Evolutionary conservation across 371 early-diverging fungal species (phyloP).

Genomic region (Basidiobolus meristosporus): DNA sequence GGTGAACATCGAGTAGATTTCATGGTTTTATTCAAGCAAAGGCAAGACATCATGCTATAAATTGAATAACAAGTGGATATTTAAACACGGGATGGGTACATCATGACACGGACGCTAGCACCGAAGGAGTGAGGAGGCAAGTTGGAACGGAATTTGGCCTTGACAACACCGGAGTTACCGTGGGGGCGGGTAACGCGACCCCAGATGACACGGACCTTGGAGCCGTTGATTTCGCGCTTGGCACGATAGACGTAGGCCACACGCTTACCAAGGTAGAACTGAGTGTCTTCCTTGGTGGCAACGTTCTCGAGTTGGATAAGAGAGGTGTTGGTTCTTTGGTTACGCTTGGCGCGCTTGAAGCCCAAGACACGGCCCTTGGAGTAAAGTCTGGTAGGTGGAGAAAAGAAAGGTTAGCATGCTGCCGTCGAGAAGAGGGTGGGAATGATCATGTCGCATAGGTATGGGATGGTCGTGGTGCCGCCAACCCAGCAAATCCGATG

Average conservation of each 20-base stretch:
- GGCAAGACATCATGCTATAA: no score
- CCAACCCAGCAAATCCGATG: no score
- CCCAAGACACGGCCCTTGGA: slow-evolving; percentile 91
- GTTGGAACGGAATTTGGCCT: slow-evolving; percentile 92
- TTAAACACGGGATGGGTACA: no score
- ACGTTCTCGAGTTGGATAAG: slow-evolving; percentile 89
- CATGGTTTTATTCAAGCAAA: no score
- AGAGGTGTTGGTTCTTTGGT: slow-evolving; percentile 74
- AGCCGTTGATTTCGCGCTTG: slow-evolving; percentile 75
- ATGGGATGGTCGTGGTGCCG: no score
- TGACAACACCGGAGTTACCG: slow-evolving; percentile 89
- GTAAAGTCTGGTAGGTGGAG: slow-evolving; percentile 64
- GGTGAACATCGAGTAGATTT: no score
- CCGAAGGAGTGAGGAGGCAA: slow-evolving; percentile 89
- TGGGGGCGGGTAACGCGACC: slow-evolving; percentile 88
- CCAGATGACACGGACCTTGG: slow-evolving; percentile 92
- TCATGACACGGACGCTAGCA: slow-evolving; percentile 59
- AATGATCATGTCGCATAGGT: no score
- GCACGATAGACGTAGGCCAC: slow-evolving; percentile 69
- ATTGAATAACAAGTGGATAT: no score
- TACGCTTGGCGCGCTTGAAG: slow-evolving; percentile 83
- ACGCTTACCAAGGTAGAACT: slow-evolving; percentile 84
- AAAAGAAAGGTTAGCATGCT: no score
- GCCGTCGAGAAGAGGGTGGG: no score
- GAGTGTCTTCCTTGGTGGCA: slow-evolving; percentile 49